phyloP scores from a whole-genome alignment of 176 grass and related monocot genomes.

The Chrysopogon serrulatus region DNA sequence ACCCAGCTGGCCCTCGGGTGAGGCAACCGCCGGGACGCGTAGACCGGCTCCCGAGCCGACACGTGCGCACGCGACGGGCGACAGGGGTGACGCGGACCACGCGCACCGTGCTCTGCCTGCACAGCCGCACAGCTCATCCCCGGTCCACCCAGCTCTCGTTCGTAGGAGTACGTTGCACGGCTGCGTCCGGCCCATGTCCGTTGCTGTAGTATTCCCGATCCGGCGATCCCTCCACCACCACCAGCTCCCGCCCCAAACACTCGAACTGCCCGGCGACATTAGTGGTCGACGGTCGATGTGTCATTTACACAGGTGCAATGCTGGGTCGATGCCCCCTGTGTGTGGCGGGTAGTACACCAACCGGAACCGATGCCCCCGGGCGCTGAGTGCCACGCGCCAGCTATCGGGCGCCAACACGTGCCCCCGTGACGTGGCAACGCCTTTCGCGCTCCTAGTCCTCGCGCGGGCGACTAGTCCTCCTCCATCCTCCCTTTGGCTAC shows the following conservation, averaged over 20 bases:
- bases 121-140: neutral
- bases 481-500: neutral
- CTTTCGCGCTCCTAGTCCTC: conserved; percentile 23
- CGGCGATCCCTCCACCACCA: neutral
- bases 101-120: neutral
- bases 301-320: neutral
- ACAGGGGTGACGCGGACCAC: neutral
- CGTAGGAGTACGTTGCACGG: neutral
- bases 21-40: conserved; percentile 24
- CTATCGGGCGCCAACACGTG: conserved; percentile 46
- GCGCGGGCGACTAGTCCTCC: neutral
- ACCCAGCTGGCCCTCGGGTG: conserved; percentile 44
- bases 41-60: neutral
- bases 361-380: neutral
- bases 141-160: neutral
- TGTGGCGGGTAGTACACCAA: neutral
- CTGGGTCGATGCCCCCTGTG: neutral
- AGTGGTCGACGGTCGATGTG: neutral
- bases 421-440: conserved; percentile 44
- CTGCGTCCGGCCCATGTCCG: neutral
- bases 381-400: neutral
- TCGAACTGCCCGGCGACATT: neutral
- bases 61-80: neutral
- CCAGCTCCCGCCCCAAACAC: neutral
- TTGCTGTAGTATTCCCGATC: no score